These are phyloP conservation scores for Cyclostephanos tholiformis DNA, from an alignment of 108 stramenopile genomes.

Conservation along the genomic window DNA sequence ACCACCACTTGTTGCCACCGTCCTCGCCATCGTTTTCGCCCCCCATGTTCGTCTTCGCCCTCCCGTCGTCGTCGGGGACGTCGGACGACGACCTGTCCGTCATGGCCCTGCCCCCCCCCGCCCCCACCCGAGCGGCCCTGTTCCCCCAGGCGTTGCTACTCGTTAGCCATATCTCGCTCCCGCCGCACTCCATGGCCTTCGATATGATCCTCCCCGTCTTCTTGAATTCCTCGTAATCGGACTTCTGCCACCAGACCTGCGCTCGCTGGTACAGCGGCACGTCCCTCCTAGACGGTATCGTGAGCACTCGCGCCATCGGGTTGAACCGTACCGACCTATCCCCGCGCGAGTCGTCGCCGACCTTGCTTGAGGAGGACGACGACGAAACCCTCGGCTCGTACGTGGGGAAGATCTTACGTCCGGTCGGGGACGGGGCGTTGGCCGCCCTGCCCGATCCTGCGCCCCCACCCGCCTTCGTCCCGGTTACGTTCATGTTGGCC, in stretches of 20 bases:
- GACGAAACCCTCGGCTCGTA: slow-evolving; percentile 20
- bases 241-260: slow-evolving; percentile 83
- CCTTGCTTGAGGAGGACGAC: neutral
- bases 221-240: slow-evolving; percentile 85
- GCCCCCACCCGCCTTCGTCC: slow-evolving; percentile 5
- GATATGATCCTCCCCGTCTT: slow-evolving; percentile 88
- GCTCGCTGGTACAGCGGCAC: slow-evolving; percentile 66
- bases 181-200: slow-evolving; percentile 85
- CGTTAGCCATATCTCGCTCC: slow-evolving; percentile 85
- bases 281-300: slow-evolving; percentile 71
- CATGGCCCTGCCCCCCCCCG: neutral
- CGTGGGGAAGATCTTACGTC: slow-evolving; percentile 40
- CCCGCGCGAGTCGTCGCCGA: neutral
- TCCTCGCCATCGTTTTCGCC: neutral
- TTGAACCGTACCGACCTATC: slow-evolving; percentile 56
- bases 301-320: slow-evolving; percentile 83
- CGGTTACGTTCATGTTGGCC: slow-evolving; percentile 15
- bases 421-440: slow-evolving; percentile 40
- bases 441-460: slow-evolving; percentile 3
- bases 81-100: neutral
- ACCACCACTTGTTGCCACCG: slow-evolving; percentile 76
- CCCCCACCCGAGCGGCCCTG: slow-evolving; percentile 5
- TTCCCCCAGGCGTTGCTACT: slow-evolving; percentile 73
- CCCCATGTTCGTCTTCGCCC: too few relatives aligned
- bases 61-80: slow-evolving; percentile 17